phyloP scores from a whole-genome alignment of 148 eudicot species.

The Pharnaceum exiguum region DNA sequence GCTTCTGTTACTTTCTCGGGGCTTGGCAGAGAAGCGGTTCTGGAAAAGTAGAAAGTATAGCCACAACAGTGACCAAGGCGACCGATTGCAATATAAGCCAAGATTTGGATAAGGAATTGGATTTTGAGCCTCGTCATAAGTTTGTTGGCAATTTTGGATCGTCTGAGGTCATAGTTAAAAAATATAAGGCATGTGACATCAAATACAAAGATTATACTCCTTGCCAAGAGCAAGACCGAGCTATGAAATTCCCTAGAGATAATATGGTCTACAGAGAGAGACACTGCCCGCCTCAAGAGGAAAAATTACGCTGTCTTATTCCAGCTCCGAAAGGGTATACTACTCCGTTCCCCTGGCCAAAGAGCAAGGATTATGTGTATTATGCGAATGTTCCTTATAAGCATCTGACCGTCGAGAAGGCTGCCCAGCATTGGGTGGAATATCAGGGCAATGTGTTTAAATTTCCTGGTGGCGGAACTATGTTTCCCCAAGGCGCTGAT shows the following conservation, averaged over 20 bases:
- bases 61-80: constrained; percentile 32
- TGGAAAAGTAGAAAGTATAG: constrained; percentile 52
- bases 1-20: constrained; percentile 62
- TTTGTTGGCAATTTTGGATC: constrained; percentile 27
- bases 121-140: constrained; percentile 58
- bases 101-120: constrained; percentile 23
- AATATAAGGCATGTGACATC: constrained; percentile 46
- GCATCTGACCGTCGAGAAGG: constrained; percentile 73
- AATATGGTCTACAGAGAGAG: constrained; percentile 79
- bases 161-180: constrained; percentile 44
- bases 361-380: constrained; percentile 72
- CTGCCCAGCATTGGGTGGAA: constrained; percentile 80
- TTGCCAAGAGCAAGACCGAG: constrained; percentile 80
- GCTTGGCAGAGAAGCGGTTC: constrained; percentile 62
- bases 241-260: constrained; percentile 81
- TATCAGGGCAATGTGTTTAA: constrained; percentile 70
- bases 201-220: constrained; percentile 73
- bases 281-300: constrained; percentile 67
- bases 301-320: constrained; percentile 68
- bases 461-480: constrained; percentile 92
- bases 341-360: constrained; percentile 81
- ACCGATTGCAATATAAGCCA: constrained; percentile 28
- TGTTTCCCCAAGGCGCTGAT: constrained; percentile 93
- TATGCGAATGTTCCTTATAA: constrained; percentile 88
- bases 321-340: constrained; percentile 86